A percentile compares a stretch with the other conserved stretches of the same genome.
Conservation (phyloP, 2,329 filamentous ascomycete genomes). For the Penicillium sp. region DNA sequence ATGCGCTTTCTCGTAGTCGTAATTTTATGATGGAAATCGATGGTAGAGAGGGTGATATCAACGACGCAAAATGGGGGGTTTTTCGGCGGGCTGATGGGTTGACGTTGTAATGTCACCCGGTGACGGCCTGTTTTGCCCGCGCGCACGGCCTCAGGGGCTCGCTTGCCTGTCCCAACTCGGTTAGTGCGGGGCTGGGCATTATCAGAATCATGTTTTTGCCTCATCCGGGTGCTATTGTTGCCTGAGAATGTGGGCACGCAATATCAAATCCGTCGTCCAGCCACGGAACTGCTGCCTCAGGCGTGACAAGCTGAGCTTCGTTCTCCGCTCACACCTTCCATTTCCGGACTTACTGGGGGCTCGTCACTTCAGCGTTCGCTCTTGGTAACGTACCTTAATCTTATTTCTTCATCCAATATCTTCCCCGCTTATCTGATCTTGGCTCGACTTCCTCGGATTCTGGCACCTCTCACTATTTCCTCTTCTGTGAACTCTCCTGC, state of each 20-base stretch:
- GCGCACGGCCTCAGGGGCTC: constrained; percentile 40
- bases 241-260: background rate
- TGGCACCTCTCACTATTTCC: background rate
- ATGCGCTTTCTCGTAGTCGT: constrained; percentile 49
- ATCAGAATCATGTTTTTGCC: constrained; percentile 31
- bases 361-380: background rate
- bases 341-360: background rate
- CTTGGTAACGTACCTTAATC: background rate
- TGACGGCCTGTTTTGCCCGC: constrained; percentile 37
- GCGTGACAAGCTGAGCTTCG: too few relatives aligned
- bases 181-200: constrained; percentile 41
- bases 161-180: constrained; percentile 35
- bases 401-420: background rate
- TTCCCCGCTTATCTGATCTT: constrained; percentile 2
- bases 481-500: background rate
- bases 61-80: constrained; percentile 15
- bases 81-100: constrained; percentile 35
- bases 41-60: constrained; percentile 39
- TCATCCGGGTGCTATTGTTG: background rate
- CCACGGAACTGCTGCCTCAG: too few relatives aligned
- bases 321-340: background rate
- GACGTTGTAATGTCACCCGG: constrained; percentile 40
- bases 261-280: too few relatives aligned
- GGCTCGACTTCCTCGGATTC: background rate
- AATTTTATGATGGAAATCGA: constrained; percentile 52